phyloP scores from a whole-genome alignment of 352 stramenopile genomes.

The Phytophthora niederhauseri region DNA sequence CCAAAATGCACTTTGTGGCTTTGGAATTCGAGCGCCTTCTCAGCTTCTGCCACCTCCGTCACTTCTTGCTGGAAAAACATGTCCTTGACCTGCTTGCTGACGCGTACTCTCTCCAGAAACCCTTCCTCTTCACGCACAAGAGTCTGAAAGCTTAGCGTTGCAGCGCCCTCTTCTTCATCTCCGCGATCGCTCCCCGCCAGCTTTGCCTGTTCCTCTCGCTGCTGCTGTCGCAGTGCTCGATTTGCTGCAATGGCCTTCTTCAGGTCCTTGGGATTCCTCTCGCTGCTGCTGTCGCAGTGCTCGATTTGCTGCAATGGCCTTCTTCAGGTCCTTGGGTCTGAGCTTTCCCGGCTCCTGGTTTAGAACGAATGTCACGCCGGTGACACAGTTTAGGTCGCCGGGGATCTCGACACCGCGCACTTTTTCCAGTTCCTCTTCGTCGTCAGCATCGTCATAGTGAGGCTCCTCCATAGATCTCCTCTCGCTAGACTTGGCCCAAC shows the following conservation, averaged over 20 bases:
- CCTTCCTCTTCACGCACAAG: slow-evolving; percentile 61
- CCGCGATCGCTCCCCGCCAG: slow-evolving; percentile 21
- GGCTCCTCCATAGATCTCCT: slow-evolving; percentile 17
- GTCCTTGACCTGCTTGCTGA: slow-evolving; percentile 62
- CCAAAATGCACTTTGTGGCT: slow-evolving; percentile 76
- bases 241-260: slow-evolving; percentile 89
- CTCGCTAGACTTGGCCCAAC: slow-evolving; percentile 4
- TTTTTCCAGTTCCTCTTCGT: slow-evolving; percentile 34
- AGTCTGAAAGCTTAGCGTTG: slow-evolving; percentile 52
- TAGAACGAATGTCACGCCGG: slow-evolving; percentile 83
- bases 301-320: slow-evolving; percentile 83
- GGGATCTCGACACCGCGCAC: slow-evolving; percentile 78
- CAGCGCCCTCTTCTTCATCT: slow-evolving; percentile 20
- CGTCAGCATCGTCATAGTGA: slow-evolving; percentile 12
- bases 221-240: slow-evolving; percentile 60
- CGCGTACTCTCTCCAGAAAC: slow-evolving; percentile 41
- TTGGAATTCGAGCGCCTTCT: slow-evolving; percentile 88
- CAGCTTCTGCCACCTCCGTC: slow-evolving; percentile 64
- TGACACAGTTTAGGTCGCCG: slow-evolving; percentile 53
- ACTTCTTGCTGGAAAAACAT: slow-evolving; percentile 89
- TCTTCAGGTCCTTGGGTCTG: slow-evolving; percentile 91
- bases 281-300: slow-evolving; percentile 67
- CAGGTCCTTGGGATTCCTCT: slow-evolving; percentile 70
- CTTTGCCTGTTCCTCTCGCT: slow-evolving; percentile 71
- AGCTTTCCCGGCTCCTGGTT: slow-evolving; percentile 91